Percentiles rank a stretch among this genome's conserved stretches.
phyloP scores from a whole-genome alignment of 2,329 filamentous ascomycete genomes.

The Fusarium burgessii region DNA sequence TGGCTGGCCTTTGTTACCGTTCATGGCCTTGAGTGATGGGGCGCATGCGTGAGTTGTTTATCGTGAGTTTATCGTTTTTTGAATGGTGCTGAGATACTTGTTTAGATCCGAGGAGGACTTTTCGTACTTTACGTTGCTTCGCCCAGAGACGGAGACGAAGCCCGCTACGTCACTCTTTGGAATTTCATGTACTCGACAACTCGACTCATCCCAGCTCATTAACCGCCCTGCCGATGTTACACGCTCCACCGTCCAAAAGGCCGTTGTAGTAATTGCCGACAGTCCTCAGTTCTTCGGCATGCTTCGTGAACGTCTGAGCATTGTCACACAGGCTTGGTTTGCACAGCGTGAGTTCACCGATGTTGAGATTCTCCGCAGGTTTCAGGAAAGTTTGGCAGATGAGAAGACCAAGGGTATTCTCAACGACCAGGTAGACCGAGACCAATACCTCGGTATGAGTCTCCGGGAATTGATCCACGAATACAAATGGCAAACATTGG shows the following conservation, averaged over 20 bases:
- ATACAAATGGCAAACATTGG: slow-evolving; percentile 93
- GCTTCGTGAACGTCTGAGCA: slow-evolving; percentile 86
- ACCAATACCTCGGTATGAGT: slow-evolving; percentile 90
- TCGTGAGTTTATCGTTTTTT: neutral
- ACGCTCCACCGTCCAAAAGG: slow-evolving; percentile 97
- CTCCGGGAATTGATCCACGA: slow-evolving; percentile 92
- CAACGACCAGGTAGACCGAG: slow-evolving; percentile 77
- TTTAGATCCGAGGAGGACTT: slow-evolving; percentile 92
- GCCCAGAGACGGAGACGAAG: slow-evolving; percentile 64
- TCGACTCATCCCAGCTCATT: slow-evolving; percentile 82
- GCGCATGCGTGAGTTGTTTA: slow-evolving; percentile 81
- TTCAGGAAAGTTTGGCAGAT: slow-evolving; percentile 87
- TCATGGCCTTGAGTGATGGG: slow-evolving; percentile 96
- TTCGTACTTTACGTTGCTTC: slow-evolving; percentile 94
- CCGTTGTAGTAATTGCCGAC: slow-evolving; percentile 94
- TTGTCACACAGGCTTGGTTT: slow-evolving; percentile 97
- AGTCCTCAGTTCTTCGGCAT: slow-evolving; percentile 91
- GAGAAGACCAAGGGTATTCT: slow-evolving; percentile 69
- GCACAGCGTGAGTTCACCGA: slow-evolving; percentile 93
- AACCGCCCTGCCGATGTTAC: slow-evolving; percentile 90
- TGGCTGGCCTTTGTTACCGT: slow-evolving; percentile 91
- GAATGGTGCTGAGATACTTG: slow-evolving; percentile 29
- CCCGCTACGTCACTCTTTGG: slow-evolving; percentile 90
- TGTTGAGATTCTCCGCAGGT: slow-evolving; percentile 87
- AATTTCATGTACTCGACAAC: slow-evolving; percentile 93